Evolutionary conservation across 139 green algal genomes (phyloP).

Genomic region (Picochlorum sp.): DNA sequence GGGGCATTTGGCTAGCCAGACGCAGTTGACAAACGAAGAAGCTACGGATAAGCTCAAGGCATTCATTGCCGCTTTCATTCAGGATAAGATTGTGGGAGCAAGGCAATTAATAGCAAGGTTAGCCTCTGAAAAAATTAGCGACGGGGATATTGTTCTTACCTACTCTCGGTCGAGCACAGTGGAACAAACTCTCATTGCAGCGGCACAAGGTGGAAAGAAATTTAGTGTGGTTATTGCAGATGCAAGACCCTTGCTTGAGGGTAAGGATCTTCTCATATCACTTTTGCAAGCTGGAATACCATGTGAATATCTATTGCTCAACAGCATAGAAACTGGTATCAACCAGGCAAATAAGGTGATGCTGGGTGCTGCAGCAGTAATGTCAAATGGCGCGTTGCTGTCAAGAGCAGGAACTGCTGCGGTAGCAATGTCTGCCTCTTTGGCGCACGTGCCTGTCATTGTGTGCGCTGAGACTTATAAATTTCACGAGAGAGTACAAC

Average conservation of each 20-base stretch:
- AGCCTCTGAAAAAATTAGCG: constrained; percentile 61
- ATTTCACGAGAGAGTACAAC: constrained; percentile 71
- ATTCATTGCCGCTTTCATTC: constrained; percentile 33
- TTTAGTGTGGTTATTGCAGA: constrained; percentile 83
- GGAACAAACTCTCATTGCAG: constrained; percentile 36
- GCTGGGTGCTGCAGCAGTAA: constrained; percentile 77
- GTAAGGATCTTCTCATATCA: constrained; percentile 44
- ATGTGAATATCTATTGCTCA: constrained; percentile 67
- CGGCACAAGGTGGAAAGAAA: constrained; percentile 30
- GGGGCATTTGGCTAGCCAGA: constrained; percentile 26
- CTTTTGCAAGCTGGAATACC: constrained; percentile 54
- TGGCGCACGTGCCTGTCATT: constrained; percentile 70
- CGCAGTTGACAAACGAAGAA: constrained; percentile 15
- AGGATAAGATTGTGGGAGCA: constrained; percentile 67
- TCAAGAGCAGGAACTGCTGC: constrained; percentile 65
- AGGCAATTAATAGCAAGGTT: constrained; percentile 53
- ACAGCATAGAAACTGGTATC: constrained; percentile 68
- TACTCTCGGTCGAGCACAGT: constrained; percentile 67
- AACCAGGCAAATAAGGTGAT: constrained; percentile 73
- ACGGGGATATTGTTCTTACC: constrained; percentile 87
- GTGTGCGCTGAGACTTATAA: constrained; percentile 94
- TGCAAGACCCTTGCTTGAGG: constrained; percentile 69
- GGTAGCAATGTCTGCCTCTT: constrained; percentile 70
- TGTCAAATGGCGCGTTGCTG: constrained; percentile 88
- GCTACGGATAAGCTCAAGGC: constrained; percentile 41